Conservation (phyloP, 495 filamentous ascomycete genomes). For the Penicillium macrosclerotiorum region DNA sequence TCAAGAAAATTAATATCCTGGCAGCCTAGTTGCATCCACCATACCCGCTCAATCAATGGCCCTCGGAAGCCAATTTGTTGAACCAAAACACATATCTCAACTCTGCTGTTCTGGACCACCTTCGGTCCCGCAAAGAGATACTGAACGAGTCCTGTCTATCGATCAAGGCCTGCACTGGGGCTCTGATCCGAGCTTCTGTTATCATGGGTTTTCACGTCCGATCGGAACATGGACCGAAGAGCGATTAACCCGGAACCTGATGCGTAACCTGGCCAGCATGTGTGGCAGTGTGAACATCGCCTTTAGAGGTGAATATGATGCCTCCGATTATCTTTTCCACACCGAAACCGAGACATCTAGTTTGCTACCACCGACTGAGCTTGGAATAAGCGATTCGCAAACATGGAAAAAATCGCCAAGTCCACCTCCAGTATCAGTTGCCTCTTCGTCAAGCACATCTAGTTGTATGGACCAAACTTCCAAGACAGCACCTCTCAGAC, state of each 20-base stretch:
- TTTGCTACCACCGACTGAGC: neutral
- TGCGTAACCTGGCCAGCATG: conserved; percentile 24
- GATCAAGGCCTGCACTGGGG: conserved; percentile 24
- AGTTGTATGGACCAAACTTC: neutral
- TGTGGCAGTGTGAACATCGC: conserved; percentile 12
- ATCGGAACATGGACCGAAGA: conserved; percentile 29
- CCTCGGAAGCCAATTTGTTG: no score
- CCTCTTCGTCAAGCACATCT: conserved; percentile 3
- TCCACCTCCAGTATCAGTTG: conserved; percentile 2
- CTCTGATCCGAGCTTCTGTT: conserved; percentile 27
- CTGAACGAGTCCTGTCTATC: neutral
- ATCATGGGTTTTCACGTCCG: conserved; percentile 23
- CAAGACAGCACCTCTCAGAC: conserved; percentile 1
- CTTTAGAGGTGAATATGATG: conserved; percentile 1
- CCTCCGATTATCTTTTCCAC: neutral
- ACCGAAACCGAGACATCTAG: neutral
- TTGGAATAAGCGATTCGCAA: neutral
- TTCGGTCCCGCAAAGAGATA: neutral
- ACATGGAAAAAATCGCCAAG: neutral
- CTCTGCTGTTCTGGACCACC: no score
- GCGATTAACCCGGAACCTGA: conserved; percentile 17
- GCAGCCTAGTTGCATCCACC: no score
- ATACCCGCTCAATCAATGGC: no score
- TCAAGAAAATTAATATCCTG: no score
- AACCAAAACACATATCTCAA: no score